phyloP scores from a whole-genome alignment of 805 yeast species.

The Candida boidinii region DNA sequence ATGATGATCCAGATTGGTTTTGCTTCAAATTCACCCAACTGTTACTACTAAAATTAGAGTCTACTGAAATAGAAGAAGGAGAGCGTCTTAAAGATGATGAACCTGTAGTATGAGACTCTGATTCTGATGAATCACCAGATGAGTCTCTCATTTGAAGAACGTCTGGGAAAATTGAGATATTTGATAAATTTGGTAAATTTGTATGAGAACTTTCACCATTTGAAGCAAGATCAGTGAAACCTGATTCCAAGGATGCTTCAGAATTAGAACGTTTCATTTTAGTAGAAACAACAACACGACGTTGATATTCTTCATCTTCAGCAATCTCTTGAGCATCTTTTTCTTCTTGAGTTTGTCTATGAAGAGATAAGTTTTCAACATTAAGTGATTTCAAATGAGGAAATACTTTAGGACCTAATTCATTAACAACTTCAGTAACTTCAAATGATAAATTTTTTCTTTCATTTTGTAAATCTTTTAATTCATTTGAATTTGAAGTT shows the following conservation, averaged over 20 bases:
- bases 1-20: background rate
- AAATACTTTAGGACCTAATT: slow-evolving; percentile 76
- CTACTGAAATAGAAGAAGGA: slow-evolving; percentile 2
- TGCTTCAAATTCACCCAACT: no score
- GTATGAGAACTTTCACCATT: slow-evolving; percentile 6
- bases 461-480: slow-evolving; percentile 48
- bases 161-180: slow-evolving; percentile 27
- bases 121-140: no score
- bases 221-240: slow-evolving; percentile 14
- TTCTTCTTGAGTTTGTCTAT: slow-evolving; percentile 13
- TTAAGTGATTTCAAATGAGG: slow-evolving; percentile 50
- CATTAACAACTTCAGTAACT: slow-evolving; percentile 74
- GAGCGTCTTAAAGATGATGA: slow-evolving; percentile 4
- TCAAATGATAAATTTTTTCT: slow-evolving; percentile 58
- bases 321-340: slow-evolving; percentile 11
- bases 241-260: slow-evolving; percentile 17
- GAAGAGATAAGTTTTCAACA: background rate
- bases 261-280: slow-evolving; percentile 11
- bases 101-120: background rate
- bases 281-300: slow-evolving; percentile 6
- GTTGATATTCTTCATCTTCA: slow-evolving; percentile 5
- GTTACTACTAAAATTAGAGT: background rate
- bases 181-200: slow-evolving; percentile 19
- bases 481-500: slow-evolving; percentile 39
- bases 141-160: slow-evolving; percentile 14